A percentile compares a stretch with the other conserved stretches of the same genome.
These are phyloP conservation scores for Calonectria fujianensis DNA, from an alignment of 2,329 filamentous ascomycete genomes.

Conservation along the genomic window DNA sequence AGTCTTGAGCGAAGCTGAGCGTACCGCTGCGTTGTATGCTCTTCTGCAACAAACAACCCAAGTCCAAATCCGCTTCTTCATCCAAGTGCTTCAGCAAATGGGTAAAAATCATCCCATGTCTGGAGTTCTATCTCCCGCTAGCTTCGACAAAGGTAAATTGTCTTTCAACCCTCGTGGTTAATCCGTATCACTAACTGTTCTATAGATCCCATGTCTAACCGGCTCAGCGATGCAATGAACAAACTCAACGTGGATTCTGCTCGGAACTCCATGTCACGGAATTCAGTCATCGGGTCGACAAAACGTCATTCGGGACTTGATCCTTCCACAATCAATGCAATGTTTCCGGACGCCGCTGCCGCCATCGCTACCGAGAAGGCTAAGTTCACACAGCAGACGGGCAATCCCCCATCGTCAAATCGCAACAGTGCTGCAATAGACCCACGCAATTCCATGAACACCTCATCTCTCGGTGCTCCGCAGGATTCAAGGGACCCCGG, in stretches of 20 bases:
- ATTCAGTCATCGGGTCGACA: slow-evolving; percentile 81
- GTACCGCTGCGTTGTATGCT: slow-evolving; percentile 95
- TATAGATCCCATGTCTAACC: slow-evolving; percentile 95
- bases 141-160: slow-evolving; percentile 92
- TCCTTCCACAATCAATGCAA: slow-evolving; percentile 94
- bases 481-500: slow-evolving; percentile 58
- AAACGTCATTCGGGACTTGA: slow-evolving; percentile 98
- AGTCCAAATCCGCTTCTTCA: slow-evolving; percentile 99
- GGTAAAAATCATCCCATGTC: slow-evolving; percentile 98
- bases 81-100: slow-evolving; percentile 99
- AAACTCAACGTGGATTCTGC: slow-evolving; percentile 92
- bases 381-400: slow-evolving; percentile 96
- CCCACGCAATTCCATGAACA: slow-evolving; percentile 82
- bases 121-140: slow-evolving; percentile 93
- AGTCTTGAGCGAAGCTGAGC: slow-evolving; percentile 95
- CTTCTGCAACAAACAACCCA: slow-evolving; percentile 98
- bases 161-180: not conserved
- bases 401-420: slow-evolving; percentile 91
- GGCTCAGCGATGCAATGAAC: slow-evolving; percentile 96
- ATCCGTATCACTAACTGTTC: slow-evolving; percentile 40
- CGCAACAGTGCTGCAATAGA: slow-evolving; percentile 91
- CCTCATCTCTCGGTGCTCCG: slow-evolving; percentile 82
- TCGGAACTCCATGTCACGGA: slow-evolving; percentile 89
- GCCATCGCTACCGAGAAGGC: slow-evolving; percentile 99
- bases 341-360: slow-evolving; percentile 98